Evolutionary conservation across 176 grass and related monocot genomes (phyloP).

Genomic region (Tillandsia leiboldiana): DNA sequence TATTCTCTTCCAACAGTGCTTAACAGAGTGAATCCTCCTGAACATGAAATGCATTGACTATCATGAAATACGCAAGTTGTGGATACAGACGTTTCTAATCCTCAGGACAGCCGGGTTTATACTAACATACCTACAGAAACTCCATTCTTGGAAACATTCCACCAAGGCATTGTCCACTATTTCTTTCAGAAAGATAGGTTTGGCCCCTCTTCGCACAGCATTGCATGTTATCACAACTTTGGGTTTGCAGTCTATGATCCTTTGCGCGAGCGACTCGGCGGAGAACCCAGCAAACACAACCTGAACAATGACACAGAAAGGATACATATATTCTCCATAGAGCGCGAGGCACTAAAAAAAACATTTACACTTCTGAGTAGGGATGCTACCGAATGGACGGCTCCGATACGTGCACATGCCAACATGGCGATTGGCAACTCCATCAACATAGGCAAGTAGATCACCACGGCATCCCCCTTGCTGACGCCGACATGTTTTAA

Average conservation of each 20-base stretch:
- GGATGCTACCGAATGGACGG: conserved; percentile 83
- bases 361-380: neutral
- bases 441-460: conserved; percentile 96
- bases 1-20: too few relatives aligned
- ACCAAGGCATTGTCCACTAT: conserved; percentile 62
- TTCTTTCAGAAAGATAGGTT: conserved; percentile 75
- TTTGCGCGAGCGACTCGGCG: conserved; percentile 72
- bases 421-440: conserved; percentile 95
- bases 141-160: conserved; percentile 58
- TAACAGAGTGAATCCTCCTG: too few relatives aligned
- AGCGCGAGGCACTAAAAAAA: neutral
- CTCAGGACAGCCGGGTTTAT: neutral
- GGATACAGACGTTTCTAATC: neutral
- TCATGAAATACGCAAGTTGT: neutral
- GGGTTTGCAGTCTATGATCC: conserved; percentile 76
- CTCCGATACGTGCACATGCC: conserved; percentile 86
- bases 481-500: conserved; percentile 67
- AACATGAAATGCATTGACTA: too few relatives aligned
- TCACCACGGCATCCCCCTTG: conserved; percentile 83
- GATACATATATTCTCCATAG: conserved; percentile 2
- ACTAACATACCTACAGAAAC: conserved; percentile 48
- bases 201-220: conserved; percentile 66
- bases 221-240: conserved; percentile 97
- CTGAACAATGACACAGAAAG: conserved; percentile 25
- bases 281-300: conserved; percentile 99